phyloP scores from a whole-genome alignment of 192 early-diverging fungal genomes.

The Podila clonocystis region DNA sequence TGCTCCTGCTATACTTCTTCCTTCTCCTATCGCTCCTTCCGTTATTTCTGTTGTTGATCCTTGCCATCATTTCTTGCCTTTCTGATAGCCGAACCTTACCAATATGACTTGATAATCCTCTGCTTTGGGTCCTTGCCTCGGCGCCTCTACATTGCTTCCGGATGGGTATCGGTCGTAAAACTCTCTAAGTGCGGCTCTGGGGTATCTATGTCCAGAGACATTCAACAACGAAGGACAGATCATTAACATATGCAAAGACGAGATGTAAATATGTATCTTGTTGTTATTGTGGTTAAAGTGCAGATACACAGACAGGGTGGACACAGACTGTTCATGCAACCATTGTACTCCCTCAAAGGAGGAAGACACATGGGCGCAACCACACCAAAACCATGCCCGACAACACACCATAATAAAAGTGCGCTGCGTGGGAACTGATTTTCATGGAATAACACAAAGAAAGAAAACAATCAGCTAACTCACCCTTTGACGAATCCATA shows the following conservation, averaged over 20 bases:
- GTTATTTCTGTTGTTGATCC: too few relatives aligned
- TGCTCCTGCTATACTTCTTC: too few relatives aligned
- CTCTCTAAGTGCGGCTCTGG: not conserved
- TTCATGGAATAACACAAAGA: not conserved
- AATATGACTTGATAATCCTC: not conserved
- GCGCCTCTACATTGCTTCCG: not conserved
- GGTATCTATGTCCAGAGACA: not conserved
- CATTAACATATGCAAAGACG: not conserved
- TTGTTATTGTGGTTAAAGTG: too few relatives aligned
- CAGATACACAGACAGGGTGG: too few relatives aligned
- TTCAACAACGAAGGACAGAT: not conserved
- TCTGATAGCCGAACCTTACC: not conserved
- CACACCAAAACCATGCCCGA: too few relatives aligned
- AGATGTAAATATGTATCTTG: not conserved
- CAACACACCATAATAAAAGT: too few relatives aligned
- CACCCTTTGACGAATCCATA: constrained; percentile 30
- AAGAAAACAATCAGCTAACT: not conserved
- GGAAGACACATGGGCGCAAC: too few relatives aligned
- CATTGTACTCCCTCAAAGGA: too few relatives aligned
- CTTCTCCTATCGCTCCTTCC: not conserved
- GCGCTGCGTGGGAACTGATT: not conserved
- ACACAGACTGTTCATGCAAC: too few relatives aligned
- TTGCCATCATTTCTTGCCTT: too few relatives aligned
- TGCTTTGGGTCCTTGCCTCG: not conserved
- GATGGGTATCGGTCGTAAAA: constrained; percentile 2